Base-by-base conservation (phyloP, 2,329 filamentous ascomycete species). In the Dactylellina cionopaga region DNA sequence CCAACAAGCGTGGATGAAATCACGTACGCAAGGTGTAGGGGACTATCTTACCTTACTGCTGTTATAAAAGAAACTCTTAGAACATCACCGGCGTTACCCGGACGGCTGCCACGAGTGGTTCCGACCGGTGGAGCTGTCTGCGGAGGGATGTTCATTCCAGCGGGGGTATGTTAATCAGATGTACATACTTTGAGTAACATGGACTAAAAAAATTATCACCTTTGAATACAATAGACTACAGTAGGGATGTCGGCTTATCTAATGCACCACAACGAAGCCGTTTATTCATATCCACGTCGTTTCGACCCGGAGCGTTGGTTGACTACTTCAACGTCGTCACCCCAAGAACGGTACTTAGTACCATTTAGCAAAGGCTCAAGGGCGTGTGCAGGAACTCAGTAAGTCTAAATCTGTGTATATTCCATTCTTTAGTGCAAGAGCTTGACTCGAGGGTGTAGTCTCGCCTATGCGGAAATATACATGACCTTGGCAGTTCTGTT, bases 41-140 rank as follows among this genome's bases (percentile, higher is more conserved):
- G 29, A 13, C 31, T 65, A 5, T 49, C 39, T 1, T 65, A 65
- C 11, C 60, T 65, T 24, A 56, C 25, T 2, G 51, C 27, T 27
- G 29, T 56, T 29, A 29, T 65, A 1, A 65, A 65, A n/a, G 60
- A 56, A 11, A 29, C n/a, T 9, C 29, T 55, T 39, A 25, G 60
- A 1, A 1, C 19, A 5, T 15, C 49, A 7, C 60, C 60, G 0
- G 9, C 3, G 2, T 5, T 44, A 5, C 49, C 60, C 0, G 39
- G 60, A 0, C 22, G 49, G 17, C 17, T 49, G 47, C 46, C 27
- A 15, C 15, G 60, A 27, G 24, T 65, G 11, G 39, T 47, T 24
- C 47, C 46, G 1, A 33, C 37, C 15, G 60, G 43, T 0, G 60
- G 60, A 11, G n/a, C 22, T 15, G n/a, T 47, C 5, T 65, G 47